Conservation (phyloP, 2,329 filamentous ascomycete species). For the Falciphora oryzae region DNA sequence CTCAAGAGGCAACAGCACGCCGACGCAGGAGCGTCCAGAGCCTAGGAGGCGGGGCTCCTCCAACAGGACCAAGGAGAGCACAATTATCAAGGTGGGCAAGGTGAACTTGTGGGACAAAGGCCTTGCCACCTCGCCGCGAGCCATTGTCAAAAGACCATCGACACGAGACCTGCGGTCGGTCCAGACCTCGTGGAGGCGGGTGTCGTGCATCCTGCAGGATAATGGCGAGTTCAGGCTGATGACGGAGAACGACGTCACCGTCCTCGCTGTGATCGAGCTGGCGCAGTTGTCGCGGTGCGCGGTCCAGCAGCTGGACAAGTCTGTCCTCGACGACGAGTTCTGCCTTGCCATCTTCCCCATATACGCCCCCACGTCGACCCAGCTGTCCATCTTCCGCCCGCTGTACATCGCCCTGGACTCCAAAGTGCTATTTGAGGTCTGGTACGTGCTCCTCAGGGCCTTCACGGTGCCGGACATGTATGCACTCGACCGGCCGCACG, state of each 20-base stretch:
- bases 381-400: slow-evolving; percentile 74
- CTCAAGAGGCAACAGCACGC: slow-evolving; percentile 30
- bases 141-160: slow-evolving; percentile 52
- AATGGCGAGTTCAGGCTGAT: slow-evolving; percentile 92
- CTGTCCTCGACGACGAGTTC: slow-evolving; percentile 86
- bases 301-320: slow-evolving; percentile 83
- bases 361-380: slow-evolving; percentile 69
- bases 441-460: slow-evolving; percentile 86
- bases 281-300: slow-evolving; percentile 85
- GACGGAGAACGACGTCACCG: slow-evolving; percentile 73
- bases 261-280: slow-evolving; percentile 79
- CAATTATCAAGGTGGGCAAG: slow-evolving; percentile 93
- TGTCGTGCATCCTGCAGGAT: slow-evolving; percentile 90
- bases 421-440: slow-evolving; percentile 89
- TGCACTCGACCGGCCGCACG: slow-evolving; percentile 46
- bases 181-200: slow-evolving; percentile 69
- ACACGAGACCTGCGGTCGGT: slow-evolving; percentile 49
- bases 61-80: slow-evolving; percentile 53
- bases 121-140: slow-evolving; percentile 44
- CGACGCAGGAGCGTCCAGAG: slow-evolving; percentile 34
- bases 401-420: slow-evolving; percentile 85
- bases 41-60: slow-evolving; percentile 37
- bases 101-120: slow-evolving; percentile 88
- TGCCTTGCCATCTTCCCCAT: slow-evolving; percentile 95
- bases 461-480: slow-evolving; percentile 93